Base-by-base conservation (phyloP, 2,329 filamentous ascomycete species). In the Arthrobotrys sinensis region DNA sequence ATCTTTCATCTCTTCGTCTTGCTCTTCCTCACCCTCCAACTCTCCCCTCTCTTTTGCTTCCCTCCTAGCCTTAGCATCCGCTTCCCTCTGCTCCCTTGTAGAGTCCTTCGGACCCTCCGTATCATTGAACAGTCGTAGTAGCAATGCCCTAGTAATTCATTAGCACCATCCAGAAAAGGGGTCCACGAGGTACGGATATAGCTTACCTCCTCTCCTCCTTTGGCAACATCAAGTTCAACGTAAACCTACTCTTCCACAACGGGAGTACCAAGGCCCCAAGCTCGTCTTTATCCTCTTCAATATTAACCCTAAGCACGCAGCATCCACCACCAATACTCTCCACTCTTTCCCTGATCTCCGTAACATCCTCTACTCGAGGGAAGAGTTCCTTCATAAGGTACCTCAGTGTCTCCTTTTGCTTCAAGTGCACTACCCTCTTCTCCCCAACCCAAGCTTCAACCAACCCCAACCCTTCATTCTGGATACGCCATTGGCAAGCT, bases 301-400 rank as follows among this genome's bases (percentile, higher is more conserved):
- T 91, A 86, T 96, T 92, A 52, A 98, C 88, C 62, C 93, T 89
- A 16, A 99, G 87, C 50, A 99, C 92, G 83, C 93, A 97, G 86
- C 96, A 99, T 28, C 96, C 96, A 90, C 96, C 94, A 50, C 89
- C 89, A 10, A 97, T 90, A 79, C 93, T 90, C 55, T 90, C 87
- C 0, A 96, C 91, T 64, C 91, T 89, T 85, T 94, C 92, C 77
- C 93, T 94, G 79, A 98, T 95, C 86, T 98, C 96, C 73, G 89
- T 91, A 67, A 91, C 90, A 76, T 91, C 90, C 79, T 90, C 88
- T 77, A 98, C 90, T 83, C 93, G 94, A 65, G 95, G 94, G 86
- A 99, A 99, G 93, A 99, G 97, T 85, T 99, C 95, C 66, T 94
- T 91, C 57, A 99, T 89, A 21, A 99, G 89, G 83, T 89, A 91